Conservation (phyloP, 1,139 yeast genomes). For the Petasospora fabianii region DNA sequence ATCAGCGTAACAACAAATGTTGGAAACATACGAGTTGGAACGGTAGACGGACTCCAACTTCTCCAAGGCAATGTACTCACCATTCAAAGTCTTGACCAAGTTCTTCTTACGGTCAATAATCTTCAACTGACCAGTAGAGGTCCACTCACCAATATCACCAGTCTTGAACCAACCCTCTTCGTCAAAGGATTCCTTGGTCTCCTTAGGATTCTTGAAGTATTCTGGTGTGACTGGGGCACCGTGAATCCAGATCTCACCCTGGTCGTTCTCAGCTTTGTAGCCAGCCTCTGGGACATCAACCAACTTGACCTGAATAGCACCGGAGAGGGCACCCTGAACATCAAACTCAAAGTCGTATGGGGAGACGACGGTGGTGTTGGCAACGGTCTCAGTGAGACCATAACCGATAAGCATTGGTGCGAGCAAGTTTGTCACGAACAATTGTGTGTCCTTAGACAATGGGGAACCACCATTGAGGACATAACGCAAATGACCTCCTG, state of each 20-base stretch:
- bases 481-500: slow-evolving; percentile 81
- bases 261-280: slow-evolving; percentile 83
- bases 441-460: slow-evolving; percentile 73
- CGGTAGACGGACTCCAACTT: slow-evolving; percentile 85
- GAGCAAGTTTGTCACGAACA: slow-evolving; percentile 67
- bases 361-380: slow-evolving; percentile 72
- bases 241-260: slow-evolving; percentile 84
- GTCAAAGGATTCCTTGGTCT: slow-evolving; percentile 73
- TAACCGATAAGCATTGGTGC: slow-evolving; percentile 94
- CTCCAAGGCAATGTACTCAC: slow-evolving; percentile 97
- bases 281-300: slow-evolving; percentile 93
- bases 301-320: slow-evolving; percentile 82
- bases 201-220: slow-evolving; percentile 80
- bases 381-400: slow-evolving; percentile 96
- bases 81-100: slow-evolving; percentile 90
- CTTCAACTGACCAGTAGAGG: slow-evolving; percentile 69
- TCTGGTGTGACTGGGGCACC: slow-evolving; percentile 73
- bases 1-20: slow-evolving; percentile 93
- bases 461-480: slow-evolving; percentile 95
- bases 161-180: slow-evolving; percentile 93
- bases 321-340: slow-evolving; percentile 78
- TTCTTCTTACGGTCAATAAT: slow-evolving; percentile 96
- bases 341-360: slow-evolving; percentile 66
- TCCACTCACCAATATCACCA: slow-evolving; percentile 97
- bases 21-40: slow-evolving; percentile 70